These are phyloP conservation scores for Dendrobium catenatum DNA, from an alignment of 106 monocot species.

Conservation along the genomic window DNA sequence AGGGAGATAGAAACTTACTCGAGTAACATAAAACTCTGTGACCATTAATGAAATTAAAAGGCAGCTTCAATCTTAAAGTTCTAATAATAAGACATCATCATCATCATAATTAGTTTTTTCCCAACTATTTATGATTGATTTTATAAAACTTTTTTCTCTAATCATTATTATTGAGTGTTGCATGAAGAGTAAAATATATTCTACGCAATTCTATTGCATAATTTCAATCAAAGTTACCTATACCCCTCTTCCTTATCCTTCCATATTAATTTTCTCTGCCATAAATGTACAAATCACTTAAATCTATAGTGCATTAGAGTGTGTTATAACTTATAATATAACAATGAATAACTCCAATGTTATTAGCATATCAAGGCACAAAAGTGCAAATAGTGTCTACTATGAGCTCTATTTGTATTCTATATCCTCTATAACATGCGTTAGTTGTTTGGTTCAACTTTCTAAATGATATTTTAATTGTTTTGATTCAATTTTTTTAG, in stretches of 20 bases:
- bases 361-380: neutral
- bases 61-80: neutral
- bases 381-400: neutral
- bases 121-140: neutral
- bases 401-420: neutral
- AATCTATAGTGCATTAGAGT: neutral
- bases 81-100: neutral
- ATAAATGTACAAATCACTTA: no score
- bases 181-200: neutral
- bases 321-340: neutral
- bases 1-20: neutral
- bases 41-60: neutral
- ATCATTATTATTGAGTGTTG: neutral
- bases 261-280: neutral
- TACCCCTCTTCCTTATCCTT: neutral
- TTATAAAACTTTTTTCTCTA: neutral
- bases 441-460: neutral
- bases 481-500: neutral
- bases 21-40: neutral
- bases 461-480: neutral
- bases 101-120: neutral
- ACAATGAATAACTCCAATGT: neutral
- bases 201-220: neutral
- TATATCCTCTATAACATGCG: neutral
- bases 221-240: neutral